Percentiles rank a stretch among this genome's conserved stretches.
These are phyloP conservation scores for Xylaria sp. DNA, from an alignment of 2,329 filamentous ascomycete genomes.

Conservation along the genomic window DNA sequence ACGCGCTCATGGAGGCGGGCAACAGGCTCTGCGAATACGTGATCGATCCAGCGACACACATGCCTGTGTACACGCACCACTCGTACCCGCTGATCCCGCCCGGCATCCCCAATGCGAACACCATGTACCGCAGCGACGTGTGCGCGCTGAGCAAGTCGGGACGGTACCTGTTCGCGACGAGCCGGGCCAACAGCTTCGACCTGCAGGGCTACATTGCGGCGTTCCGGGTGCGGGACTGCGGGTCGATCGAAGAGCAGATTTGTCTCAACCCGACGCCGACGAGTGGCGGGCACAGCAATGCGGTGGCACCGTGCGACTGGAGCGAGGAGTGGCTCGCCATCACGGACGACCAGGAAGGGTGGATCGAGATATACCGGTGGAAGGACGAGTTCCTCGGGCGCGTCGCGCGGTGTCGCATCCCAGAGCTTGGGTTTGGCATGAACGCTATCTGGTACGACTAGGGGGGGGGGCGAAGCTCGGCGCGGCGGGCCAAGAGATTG, in stretches of 20 bases:
- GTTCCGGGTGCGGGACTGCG: conserved; percentile 72
- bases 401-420: conserved; percentile 77
- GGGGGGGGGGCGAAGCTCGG: neutral
- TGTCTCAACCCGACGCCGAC: conserved; percentile 84
- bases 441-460: conserved; percentile 95
- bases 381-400: conserved; percentile 78
- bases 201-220: conserved; percentile 84
- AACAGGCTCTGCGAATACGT: conserved; percentile 84
- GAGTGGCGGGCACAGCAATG: conserved; percentile 87
- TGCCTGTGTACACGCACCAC: conserved; percentile 79
- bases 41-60: conserved; percentile 73
- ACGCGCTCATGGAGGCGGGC: conserved; percentile 88
- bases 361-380: conserved; percentile 88
- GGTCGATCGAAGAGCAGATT: conserved; percentile 77
- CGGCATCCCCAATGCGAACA: conserved; percentile 60
- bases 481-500: neutral
- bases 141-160: conserved; percentile 72
- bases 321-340: conserved; percentile 89
- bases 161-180: conserved; percentile 81
- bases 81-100: conserved; percentile 81
- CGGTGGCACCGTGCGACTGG: conserved; percentile 83
- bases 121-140: conserved; percentile 85
- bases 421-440: conserved; percentile 92
- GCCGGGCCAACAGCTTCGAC: conserved; percentile 76
- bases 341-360: conserved; percentile 87